Conservation (phyloP, 1,284 basidiomycete genomes). For the Lentinus polychrous region DNA sequence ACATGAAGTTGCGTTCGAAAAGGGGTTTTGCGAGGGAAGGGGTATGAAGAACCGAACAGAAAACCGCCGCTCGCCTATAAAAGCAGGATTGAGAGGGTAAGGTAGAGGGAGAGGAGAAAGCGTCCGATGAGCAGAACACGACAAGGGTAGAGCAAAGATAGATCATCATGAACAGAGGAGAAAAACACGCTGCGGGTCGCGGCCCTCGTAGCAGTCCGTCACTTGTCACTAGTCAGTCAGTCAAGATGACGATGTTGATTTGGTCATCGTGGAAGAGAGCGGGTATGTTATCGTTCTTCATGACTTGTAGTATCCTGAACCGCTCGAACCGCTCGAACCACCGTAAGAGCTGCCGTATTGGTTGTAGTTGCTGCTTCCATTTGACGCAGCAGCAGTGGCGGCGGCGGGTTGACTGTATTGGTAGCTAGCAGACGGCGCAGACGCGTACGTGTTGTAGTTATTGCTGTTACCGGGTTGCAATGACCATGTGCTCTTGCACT, state of each 20-base stretch:
- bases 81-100: no score
- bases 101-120: no score
- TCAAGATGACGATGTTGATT: no score
- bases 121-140: no score
- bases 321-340: neutral
- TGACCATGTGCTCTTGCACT: constrained; percentile 55
- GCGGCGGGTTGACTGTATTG: neutral
- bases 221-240: neutral
- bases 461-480: constrained; percentile 46
- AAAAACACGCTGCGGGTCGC: no score
- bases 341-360: neutral
- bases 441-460: constrained; percentile 44
- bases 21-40: no score
- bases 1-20: no score
- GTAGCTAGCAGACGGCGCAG: constrained; percentile 4
- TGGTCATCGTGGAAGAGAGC: no score
- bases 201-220: neutral
- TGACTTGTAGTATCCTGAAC: constrained; percentile 2
- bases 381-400: neutral
- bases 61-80: no score
- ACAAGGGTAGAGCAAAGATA: no score
- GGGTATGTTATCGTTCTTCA: neutral
- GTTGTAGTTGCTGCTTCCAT: neutral
- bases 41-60: no score
- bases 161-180: no score